phyloP scores from a whole-genome alignment of 306 rosid species.

The Quercus wislizeni region DNA sequence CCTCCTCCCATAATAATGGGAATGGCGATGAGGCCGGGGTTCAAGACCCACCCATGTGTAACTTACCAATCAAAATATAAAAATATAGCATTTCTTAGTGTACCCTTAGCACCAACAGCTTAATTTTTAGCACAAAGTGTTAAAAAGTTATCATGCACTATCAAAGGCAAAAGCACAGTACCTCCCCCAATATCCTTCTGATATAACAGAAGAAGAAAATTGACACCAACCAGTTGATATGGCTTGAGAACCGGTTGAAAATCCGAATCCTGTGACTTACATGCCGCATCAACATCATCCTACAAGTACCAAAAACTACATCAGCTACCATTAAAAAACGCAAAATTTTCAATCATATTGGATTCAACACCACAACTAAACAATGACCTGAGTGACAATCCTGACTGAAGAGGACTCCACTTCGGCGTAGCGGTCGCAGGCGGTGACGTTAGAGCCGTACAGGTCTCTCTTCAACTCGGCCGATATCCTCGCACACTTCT shows the following conservation, averaged over 20 bases:
- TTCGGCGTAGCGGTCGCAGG: slow-evolving; percentile 73
- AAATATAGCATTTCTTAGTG: not conserved
- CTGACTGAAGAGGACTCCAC: slow-evolving; percentile 77
- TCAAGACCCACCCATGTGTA: too few species aligned
- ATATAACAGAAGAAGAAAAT: slow-evolving; percentile 84
- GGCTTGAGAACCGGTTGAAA: slow-evolving; percentile 89
- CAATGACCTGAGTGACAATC: slow-evolving; percentile 78
- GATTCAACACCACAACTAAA: not conserved
- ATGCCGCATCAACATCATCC: slow-evolving; percentile 90
- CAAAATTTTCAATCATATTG: not conserved
- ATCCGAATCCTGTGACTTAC: slow-evolving; percentile 71
- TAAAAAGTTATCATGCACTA: not conserved
- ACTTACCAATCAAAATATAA: not conserved
- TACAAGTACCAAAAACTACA: slow-evolving; percentile 17
- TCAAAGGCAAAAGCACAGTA: slow-evolving; percentile 22
- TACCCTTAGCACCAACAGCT: not conserved
- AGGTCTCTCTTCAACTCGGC: slow-evolving; percentile 78
- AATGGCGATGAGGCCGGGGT: too few species aligned
- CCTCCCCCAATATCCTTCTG: slow-evolving; percentile 95
- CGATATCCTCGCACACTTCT: slow-evolving; percentile 76
- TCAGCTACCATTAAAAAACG: not conserved
- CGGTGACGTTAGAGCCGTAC: slow-evolving; percentile 53
- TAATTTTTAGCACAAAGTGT: not conserved
- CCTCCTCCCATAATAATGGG: too few species aligned
- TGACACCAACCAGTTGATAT: slow-evolving; percentile 93